A percentile compares a stretch with the other conserved stretches of the same genome.
phyloP scores from a whole-genome alignment of 257 asterid species.

The Schizonepeta tenuifolia region DNA sequence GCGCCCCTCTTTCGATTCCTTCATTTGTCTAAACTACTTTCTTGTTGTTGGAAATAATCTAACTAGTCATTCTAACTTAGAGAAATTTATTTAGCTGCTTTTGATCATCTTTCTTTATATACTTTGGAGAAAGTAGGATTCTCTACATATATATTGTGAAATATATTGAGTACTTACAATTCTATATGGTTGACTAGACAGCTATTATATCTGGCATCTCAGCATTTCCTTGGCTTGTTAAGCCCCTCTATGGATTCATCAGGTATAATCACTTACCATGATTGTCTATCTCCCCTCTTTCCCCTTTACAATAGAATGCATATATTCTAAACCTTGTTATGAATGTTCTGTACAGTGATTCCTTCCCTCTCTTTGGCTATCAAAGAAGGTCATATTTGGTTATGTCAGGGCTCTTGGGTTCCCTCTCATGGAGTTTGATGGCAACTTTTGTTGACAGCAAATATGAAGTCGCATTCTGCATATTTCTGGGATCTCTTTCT shows the following conservation, averaged over 20 bases:
- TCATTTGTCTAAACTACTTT: not conserved
- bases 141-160: not conserved
- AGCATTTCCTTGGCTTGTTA: slow-evolving; percentile 92
- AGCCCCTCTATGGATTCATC: slow-evolving; percentile 96
- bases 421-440: slow-evolving; percentile 96
- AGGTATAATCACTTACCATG: slow-evolving; percentile 49
- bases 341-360: slow-evolving; percentile 59
- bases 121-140: slow-evolving; percentile 2
- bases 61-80: not conserved
- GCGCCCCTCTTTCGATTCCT: not conserved
- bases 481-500: slow-evolving; percentile 92
- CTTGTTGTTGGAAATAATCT: not conserved
- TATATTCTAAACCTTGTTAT: not conserved
- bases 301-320: slow-evolving; percentile 8
- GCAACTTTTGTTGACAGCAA: slow-evolving; percentile 87
- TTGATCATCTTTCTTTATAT: slow-evolving; percentile 14
- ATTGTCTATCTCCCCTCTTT: slow-evolving; percentile 27
- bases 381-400: slow-evolving; percentile 97
- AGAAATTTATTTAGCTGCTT: not conserved
- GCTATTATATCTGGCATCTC: slow-evolving; percentile 91
- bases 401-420: slow-evolving; percentile 92
- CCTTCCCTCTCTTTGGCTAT: slow-evolving; percentile 92
- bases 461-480: slow-evolving; percentile 91
- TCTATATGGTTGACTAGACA: slow-evolving; percentile 73
- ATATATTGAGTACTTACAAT: slow-evolving; percentile 43